phyloP scores from a whole-genome alignment of 2,329 filamentous ascomycete species.

The Alternaria conjuncta region DNA sequence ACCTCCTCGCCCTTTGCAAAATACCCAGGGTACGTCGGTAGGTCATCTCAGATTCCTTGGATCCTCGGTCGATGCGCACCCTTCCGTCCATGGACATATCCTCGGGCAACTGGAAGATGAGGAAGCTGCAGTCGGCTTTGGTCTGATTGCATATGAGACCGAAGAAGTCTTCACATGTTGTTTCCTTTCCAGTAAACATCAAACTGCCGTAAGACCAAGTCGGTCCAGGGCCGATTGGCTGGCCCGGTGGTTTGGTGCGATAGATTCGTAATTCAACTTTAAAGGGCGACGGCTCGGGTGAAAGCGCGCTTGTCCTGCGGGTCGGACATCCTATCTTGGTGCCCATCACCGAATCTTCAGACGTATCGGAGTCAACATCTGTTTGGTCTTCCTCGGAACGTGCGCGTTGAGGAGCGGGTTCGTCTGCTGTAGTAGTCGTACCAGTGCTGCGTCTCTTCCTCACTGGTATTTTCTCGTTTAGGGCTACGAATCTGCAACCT shows the following conservation, averaged over 20 bases:
- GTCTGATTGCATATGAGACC: conserved; percentile 6
- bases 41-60: neutral
- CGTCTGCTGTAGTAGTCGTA: neutral
- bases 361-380: neutral
- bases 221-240: neutral
- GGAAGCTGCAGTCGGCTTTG: conserved; percentile 9
- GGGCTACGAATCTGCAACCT: neutral
- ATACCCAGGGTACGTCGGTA: conserved; percentile 12
- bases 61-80: conserved; percentile 11
- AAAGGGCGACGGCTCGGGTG: neutral
- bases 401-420: neutral
- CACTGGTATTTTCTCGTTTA: neutral
- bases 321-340: neutral
- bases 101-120: conserved; percentile 20
- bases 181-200: neutral
- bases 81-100: conserved; percentile 16
- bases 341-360: neutral
- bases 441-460: neutral
- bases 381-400: neutral
- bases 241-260: neutral
- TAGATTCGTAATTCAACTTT: conserved; percentile 14
- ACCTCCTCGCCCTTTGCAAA: conserved; percentile 9
- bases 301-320: neutral
- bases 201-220: neutral
- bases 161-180: conserved; percentile 14